A percentile compares a stretch with the other conserved stretches of the same genome.
Conservation (phyloP, 2,329 filamentous ascomycete genomes). For the Clonostachys solani region DNA sequence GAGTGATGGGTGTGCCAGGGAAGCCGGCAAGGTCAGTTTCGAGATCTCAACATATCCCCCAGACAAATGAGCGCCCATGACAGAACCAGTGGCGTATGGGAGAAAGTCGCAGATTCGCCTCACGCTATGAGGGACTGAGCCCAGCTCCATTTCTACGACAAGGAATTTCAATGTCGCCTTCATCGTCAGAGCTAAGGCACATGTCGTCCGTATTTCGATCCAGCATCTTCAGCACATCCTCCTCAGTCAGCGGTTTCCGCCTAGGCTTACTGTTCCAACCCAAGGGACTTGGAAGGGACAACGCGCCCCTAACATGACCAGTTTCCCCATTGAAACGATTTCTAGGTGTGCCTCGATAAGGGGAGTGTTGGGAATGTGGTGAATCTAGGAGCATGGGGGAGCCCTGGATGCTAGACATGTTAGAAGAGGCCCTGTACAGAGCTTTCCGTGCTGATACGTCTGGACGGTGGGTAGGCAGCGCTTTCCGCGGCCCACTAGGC, state of each 20-base stretch:
- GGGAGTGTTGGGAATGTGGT: constrained; percentile 12
- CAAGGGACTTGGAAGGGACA: constrained; percentile 47
- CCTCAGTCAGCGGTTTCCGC: constrained; percentile 33
- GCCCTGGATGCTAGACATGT: constrained; percentile 22
- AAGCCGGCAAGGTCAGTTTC: background rate
- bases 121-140: no score
- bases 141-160: constrained; percentile 13
- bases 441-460: constrained; percentile 35
- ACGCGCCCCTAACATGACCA: constrained; percentile 25
- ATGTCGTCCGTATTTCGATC: constrained; percentile 43
- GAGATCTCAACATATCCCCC: background rate
- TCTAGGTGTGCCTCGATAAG: background rate
- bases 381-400: constrained; percentile 44
- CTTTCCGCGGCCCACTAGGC: constrained; percentile 46
- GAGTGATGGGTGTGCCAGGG: background rate
- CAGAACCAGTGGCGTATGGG: background rate
- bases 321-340: constrained; percentile 1
- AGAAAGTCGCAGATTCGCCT: no score
- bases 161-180: constrained; percentile 46
- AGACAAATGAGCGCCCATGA: background rate
- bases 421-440: constrained; percentile 42
- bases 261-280: constrained; percentile 23
- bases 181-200: constrained; percentile 55
- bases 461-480: constrained; percentile 43
- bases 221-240: constrained; percentile 56